phyloP scores from a whole-genome alignment of 176 grass and related monocot species.

The Oropetium thomaeum region DNA sequence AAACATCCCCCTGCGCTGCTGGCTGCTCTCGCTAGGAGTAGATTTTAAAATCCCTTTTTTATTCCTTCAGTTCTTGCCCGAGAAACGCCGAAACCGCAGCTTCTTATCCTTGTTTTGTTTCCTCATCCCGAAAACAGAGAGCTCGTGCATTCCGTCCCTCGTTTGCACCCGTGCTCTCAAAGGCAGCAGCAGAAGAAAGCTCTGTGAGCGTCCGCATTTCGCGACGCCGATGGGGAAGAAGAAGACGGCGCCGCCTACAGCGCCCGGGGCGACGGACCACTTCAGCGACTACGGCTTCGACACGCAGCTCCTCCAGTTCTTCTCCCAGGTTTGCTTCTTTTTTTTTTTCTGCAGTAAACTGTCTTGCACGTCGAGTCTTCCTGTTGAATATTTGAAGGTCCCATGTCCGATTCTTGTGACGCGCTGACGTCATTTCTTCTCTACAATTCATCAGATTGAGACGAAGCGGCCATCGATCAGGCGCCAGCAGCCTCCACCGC shows the following conservation, averaged over 20 bases:
- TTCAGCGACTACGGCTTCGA: conserved; percentile 60
- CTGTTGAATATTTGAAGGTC: no score
- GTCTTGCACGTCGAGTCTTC: no score
- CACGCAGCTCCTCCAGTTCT: conserved; percentile 30
- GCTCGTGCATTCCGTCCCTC: background rate
- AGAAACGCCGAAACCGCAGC: conserved; percentile 4
- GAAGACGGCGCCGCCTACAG: no score
- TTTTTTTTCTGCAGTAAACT: no score
- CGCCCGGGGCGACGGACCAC: conserved; percentile 1
- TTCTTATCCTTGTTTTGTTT: conserved; percentile 17
- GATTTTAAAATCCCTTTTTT: background rate
- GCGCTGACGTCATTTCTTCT: background rate
- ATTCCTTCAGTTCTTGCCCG: background rate
- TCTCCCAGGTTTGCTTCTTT: background rate
- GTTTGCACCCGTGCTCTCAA: no score
- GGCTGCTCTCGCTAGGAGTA: background rate
- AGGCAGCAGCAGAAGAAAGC: background rate
- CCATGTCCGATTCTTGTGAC: background rate
- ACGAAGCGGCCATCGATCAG: background rate
- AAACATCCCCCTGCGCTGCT: no score
- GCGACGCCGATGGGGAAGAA: conserved; percentile 48
- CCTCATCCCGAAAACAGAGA: background rate
- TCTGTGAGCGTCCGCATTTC: background rate
- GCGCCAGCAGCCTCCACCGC: background rate
- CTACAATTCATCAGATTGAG: background rate